Conservation (phyloP, 2,329 filamentous ascomycete species). For the Cercospora sp. region DNA sequence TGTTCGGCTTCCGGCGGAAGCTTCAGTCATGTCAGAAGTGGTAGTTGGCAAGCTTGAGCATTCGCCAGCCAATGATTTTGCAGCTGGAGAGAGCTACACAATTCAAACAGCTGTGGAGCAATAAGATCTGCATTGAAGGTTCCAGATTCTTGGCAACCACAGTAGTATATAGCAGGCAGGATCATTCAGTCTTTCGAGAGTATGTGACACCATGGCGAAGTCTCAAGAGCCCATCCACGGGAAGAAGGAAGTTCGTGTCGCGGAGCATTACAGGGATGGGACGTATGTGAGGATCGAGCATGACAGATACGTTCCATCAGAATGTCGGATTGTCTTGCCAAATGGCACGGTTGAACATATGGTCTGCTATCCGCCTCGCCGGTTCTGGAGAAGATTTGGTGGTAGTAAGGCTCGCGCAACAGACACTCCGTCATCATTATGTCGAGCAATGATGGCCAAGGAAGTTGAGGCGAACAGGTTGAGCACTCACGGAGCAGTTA, state of each 20-base stretch:
- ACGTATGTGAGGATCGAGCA: slow-evolving; percentile 7
- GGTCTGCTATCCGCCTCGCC: slow-evolving; percentile 5
- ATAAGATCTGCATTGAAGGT: neutral
- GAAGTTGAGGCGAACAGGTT: neutral
- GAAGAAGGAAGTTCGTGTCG: neutral
- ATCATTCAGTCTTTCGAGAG: neutral
- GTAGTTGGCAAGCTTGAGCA: neutral
- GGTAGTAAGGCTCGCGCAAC: neutral
- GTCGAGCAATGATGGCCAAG: neutral
- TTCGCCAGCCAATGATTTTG: neutral
- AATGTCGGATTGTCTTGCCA: slow-evolving; percentile 9
- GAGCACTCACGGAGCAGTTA: neutral
- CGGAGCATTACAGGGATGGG: neutral
- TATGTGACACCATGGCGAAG: neutral
- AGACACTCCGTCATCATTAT: neutral
- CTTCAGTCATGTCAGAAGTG: neutral
- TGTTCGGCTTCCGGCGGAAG: neutral
- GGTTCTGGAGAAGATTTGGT: neutral
- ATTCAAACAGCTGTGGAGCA: neutral
- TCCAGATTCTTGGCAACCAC: neutral
- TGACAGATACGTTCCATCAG: slow-evolving; percentile 6
- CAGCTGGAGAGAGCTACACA: neutral
- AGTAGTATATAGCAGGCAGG: neutral
- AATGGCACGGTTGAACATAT: slow-evolving; percentile 6
- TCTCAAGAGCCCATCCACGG: neutral